Evolutionary conservation across 2,329 filamentous ascomycete genomes (phyloP), one percentile per base, ranked within the genome.

Genomic region (Colletotrichum musicola): DNA sequence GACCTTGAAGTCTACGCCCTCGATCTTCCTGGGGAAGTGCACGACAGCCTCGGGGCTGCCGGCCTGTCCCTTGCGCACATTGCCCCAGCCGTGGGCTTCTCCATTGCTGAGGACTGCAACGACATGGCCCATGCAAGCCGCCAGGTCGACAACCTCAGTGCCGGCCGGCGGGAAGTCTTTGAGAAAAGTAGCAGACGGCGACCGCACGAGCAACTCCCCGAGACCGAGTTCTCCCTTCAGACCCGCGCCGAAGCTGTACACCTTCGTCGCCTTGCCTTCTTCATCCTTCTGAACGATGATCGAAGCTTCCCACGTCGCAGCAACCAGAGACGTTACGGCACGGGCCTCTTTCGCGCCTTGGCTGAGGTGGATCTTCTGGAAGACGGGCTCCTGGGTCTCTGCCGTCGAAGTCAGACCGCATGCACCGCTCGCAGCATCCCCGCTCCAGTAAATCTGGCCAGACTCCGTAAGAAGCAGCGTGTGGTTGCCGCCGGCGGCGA

Each of bases 31-130:
- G 5, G 94, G 94, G 16, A 75, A 75, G 80, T 87, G 85, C 2
- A 91, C 77, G 30, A 90, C 76, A 6, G 81, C 82, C 30, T 81
- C 80, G 0, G 86, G 85, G 49, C 82, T 79, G 1, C 94, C 95
- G 1, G 97, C 81, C 77, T 99, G 95, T 0, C 93, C 93, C 76
- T 97, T 96, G 25, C 94, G 88, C 14, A 92, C 91, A 74, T 90
- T 93, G 0, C 96, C 96, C 95, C 95, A 98, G 2, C 94, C 95
- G 77, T 92, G 97, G 1, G 91, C 90, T 16, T 92, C 86, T 0
- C 95, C 95, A 75, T 92, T 91, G 50, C 86, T 87, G 4, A 97
- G 80, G 0, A 98, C 87, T 1, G 83, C 89, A 16, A 97, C 87
- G 0, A 90, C 89, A 76, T 99, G 96, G 22, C 89, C 89, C 84